phyloP scores from a whole-genome alignment of 2,329 filamentous ascomycete species.

The Tolypocladium inflatum region DNA sequence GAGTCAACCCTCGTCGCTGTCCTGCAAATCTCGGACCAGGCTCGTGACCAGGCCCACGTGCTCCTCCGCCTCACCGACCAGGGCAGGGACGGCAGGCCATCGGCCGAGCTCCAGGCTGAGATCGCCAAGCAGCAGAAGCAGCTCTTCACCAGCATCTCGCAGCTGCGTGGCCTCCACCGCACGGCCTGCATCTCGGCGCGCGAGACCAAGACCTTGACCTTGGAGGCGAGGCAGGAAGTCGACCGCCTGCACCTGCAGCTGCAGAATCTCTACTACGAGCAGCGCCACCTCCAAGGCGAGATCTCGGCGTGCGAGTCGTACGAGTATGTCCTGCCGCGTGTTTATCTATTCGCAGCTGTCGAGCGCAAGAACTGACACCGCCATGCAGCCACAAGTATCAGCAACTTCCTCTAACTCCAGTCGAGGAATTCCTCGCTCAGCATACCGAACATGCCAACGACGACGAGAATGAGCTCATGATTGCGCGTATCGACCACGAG shows the following conservation, averaged over 20 bases:
- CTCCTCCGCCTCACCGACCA: conserved; percentile 48
- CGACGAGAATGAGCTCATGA: conserved; percentile 75
- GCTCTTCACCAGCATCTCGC: conserved; percentile 68
- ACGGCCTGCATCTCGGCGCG: conserved; percentile 72
- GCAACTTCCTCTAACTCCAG: conserved; percentile 73
- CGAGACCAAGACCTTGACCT: conserved; percentile 77
- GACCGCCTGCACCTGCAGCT: conserved; percentile 85
- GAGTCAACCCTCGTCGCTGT: conserved; percentile 52
- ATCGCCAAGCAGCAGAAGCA: conserved; percentile 70
- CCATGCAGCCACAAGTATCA: conserved; percentile 71
- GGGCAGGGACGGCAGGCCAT: conserved; percentile 30
- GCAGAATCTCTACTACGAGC: conserved; percentile 95
- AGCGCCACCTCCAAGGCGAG: conserved; percentile 81
- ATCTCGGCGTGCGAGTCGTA: conserved; percentile 86
- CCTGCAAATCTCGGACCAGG: conserved; percentile 61
- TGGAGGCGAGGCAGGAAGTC: conserved; percentile 81
- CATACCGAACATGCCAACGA: conserved; percentile 66
- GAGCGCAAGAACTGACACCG: not conserved
- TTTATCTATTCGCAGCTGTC: not conserved
- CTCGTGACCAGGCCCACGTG: conserved; percentile 60
- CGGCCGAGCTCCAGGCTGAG: conserved; percentile 42
- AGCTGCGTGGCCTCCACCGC: conserved; percentile 75
- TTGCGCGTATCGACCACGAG: conserved; percentile 86
- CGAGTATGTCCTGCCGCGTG: conserved; percentile 52
- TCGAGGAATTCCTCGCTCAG: conserved; percentile 68